phyloP scores from a whole-genome alignment of 148 eudicot species.

The Amaranthus palmeri region DNA sequence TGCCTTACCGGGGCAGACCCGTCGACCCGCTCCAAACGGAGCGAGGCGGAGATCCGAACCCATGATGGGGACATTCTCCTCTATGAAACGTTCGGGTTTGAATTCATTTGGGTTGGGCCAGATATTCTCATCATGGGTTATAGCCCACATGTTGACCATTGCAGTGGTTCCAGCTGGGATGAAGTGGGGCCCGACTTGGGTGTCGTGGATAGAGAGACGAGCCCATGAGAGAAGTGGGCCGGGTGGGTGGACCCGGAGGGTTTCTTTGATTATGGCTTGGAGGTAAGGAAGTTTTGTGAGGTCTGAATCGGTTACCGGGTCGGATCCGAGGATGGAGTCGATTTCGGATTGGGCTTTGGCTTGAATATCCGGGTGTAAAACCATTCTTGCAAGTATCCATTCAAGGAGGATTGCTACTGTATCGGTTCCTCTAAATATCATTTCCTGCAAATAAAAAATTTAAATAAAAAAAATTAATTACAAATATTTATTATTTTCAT shows the following conservation, averaged over 20 bases:
- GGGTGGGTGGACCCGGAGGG: constrained; percentile 85
- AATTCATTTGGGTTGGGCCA: constrained; percentile 66
- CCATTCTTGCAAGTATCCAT: constrained; percentile 90
- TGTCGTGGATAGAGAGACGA: constrained; percentile 81
- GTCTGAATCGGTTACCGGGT: constrained; percentile 51
- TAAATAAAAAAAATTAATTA: too few species aligned
- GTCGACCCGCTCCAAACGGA: constrained; percentile 84
- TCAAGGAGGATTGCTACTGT: constrained; percentile 84
- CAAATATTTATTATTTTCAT: too few species aligned
- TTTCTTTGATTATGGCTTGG: constrained; percentile 70
- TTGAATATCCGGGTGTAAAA: constrained; percentile 81
- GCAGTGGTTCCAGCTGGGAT: constrained; percentile 91
- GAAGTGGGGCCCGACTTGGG: constrained; percentile 59
- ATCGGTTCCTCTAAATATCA: constrained; percentile 93
- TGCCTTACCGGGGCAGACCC: constrained; percentile 90
- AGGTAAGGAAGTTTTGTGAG: constrained; percentile 72
- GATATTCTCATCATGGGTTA: constrained; percentile 61
- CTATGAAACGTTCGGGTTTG: constrained; percentile 64
- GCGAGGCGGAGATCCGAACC: constrained; percentile 79
- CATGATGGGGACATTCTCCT: constrained; percentile 68
- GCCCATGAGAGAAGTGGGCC: constrained; percentile 99
- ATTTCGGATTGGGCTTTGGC: constrained; percentile 81
- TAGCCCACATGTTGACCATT: constrained; percentile 99
- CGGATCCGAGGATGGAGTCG: constrained; percentile 40
- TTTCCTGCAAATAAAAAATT: constrained; percentile 46